Conservation (phyloP, 768 basidiomycete genomes). For the Collybiopsis confluens region DNA sequence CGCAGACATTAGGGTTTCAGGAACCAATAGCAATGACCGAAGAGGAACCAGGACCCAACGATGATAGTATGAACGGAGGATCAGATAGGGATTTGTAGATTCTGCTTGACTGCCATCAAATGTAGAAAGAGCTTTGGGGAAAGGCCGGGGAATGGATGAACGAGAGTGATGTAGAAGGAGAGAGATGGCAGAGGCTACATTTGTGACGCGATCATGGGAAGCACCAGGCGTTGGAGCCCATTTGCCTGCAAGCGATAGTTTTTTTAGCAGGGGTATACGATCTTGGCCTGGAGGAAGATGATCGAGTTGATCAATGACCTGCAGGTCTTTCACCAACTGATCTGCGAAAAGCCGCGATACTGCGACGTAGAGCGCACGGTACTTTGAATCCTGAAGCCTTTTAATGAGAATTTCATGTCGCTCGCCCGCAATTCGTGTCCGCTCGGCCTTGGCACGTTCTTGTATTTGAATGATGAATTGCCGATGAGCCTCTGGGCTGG, state of each 20-base stretch:
- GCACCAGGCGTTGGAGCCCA: slow-evolving; percentile 64
- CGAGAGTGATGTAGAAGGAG: slow-evolving; percentile 44
- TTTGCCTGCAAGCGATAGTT: slow-evolving; percentile 58
- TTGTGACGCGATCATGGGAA: slow-evolving; percentile 60
- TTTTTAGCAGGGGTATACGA: slow-evolving; percentile 27
- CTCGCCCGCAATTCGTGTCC: slow-evolving; percentile 17
- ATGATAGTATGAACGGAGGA: slow-evolving; percentile 55
- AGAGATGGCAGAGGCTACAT: slow-evolving; percentile 61
- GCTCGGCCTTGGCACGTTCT: slow-evolving; percentile 19
- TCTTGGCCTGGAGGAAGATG: slow-evolving; percentile 27
- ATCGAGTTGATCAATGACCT: slow-evolving; percentile 31
- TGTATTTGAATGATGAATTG: slow-evolving; percentile 5
- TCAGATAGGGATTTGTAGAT: slow-evolving; percentile 11
- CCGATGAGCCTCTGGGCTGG: neutral
- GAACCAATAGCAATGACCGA: slow-evolving; percentile 37
- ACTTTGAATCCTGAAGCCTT: slow-evolving; percentile 46
- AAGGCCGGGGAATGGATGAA: slow-evolving; percentile 16
- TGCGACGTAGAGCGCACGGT: slow-evolving; percentile 58
- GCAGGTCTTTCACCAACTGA: slow-evolving; percentile 46
- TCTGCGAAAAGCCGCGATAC: slow-evolving; percentile 59
- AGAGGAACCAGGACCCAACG: slow-evolving; percentile 58
- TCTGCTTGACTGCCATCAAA: slow-evolving; percentile 23
- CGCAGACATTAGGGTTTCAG: slow-evolving; percentile 61
- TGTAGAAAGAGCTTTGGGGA: slow-evolving; percentile 29
- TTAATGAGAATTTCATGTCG: slow-evolving; percentile 31